Evolutionary conservation across 306 rosid genomes (phyloP), one percentile per base, ranked within the genome.

Genomic region (Boehmeria nivea): DNA sequence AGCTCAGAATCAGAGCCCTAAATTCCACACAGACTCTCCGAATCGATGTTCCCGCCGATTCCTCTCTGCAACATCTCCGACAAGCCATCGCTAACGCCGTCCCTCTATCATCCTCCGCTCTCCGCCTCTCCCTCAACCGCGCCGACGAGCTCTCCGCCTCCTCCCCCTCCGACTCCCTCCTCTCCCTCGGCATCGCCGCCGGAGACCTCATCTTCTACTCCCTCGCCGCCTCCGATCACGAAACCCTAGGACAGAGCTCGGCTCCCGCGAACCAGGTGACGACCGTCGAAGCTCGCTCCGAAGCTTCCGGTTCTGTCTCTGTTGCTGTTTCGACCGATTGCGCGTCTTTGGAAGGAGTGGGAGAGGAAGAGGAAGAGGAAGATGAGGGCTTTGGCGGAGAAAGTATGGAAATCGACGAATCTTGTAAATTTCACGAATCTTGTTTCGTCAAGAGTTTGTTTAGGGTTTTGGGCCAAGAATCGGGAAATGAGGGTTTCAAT

Each of bases 161-260:
- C 15, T 69, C 84, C 21, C 76, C 69, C 0, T 12, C 59, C 31
- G 79, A 67, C 1, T 53, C 82, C 11, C 76, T 90, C 28, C 68
- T 43, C 12, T 74, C 87, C 42, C 59, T 87, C 12, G 94, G 94
- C 45, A 51, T 90, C 50, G 43, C 82, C 42, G 36, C 65, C 27
- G 95, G 98, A 16, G 98, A 84, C 62, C 94, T 90, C 47, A 27
- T 90, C 44, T 84, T 81, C 80, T 87, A 80, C 79, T 61, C 88
- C 14, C 17, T 78, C 46, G 59, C 46, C 14, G 33, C 50, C 1
- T 21, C 2, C 6, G 57, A 61, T 6, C 16, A 3, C 25, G 61
- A 26, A 21, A 44, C 68, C 59, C 43, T 51, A 52, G 40, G 21
- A n/a, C n/a, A n/a, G n/a, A n/a, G n/a, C n/a, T n/a, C 9, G 12